These are phyloP conservation scores for Croton laevigatus DNA, from an alignment of 441 rosid genomes.

Conservation along the genomic window DNA sequence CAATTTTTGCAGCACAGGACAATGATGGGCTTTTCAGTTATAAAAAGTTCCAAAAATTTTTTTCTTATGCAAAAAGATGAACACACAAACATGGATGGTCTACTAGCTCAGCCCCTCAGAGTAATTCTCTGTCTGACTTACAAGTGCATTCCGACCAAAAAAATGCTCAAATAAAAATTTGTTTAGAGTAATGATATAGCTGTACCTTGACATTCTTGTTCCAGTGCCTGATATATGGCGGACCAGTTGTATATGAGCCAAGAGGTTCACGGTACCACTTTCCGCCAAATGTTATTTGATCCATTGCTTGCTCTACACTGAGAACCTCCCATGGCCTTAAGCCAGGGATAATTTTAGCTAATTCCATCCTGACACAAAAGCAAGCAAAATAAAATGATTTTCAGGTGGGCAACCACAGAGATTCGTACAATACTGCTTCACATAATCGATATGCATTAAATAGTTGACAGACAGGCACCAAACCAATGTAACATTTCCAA, in stretches of 20 bases:
- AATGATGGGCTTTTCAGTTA: not conserved
- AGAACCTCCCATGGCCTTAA: constrained; percentile 96
- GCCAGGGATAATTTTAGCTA: constrained; percentile 74
- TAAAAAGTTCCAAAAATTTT: not conserved
- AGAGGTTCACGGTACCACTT: constrained; percentile 90
- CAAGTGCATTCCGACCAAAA: constrained; percentile 1
- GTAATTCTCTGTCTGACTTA: constrained; percentile 1
- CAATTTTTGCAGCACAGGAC: not conserved
- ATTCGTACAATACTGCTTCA: constrained; percentile 3
- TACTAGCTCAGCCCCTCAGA: not conserved
- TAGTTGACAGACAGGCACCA: not conserved
- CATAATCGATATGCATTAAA: not conserved
- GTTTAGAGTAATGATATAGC: constrained; percentile 2
- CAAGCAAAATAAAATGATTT: constrained; percentile 6
- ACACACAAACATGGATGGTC: not conserved
- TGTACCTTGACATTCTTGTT: constrained; percentile 58
- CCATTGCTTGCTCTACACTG: constrained; percentile 93
- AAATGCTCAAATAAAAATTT: not conserved
- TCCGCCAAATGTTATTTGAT: constrained; percentile 74
- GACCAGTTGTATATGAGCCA: constrained; percentile 68
- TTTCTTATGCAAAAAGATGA: not conserved
- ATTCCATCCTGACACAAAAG: constrained; percentile 40
- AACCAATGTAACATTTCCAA: not conserved
- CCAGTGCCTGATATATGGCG: constrained; percentile 73
- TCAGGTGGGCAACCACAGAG: not conserved